These are phyloP conservation scores for Cudoniella acicularis DNA, from an alignment of 495 filamentous ascomycete genomes.

Conservation along the genomic window DNA sequence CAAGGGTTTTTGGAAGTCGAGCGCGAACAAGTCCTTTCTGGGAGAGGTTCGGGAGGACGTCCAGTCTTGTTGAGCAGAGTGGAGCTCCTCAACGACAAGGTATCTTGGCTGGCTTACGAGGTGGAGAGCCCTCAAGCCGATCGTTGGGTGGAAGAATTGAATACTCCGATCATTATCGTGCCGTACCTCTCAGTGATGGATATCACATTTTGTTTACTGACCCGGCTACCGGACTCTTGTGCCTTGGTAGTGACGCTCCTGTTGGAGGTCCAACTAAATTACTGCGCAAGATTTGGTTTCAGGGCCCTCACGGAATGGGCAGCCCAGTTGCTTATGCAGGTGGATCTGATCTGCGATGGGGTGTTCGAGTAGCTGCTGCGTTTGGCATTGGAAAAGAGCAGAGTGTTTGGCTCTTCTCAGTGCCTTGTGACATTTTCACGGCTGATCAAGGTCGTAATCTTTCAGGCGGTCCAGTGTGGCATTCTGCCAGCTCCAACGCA, in stretches of 20 bases:
- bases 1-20: slow-evolving; percentile 22
- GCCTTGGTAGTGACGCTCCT: slow-evolving; percentile 64
- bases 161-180: slow-evolving; percentile 59
- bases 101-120: background rate
- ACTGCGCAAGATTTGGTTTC: slow-evolving; percentile 42
- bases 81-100: background rate
- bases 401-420: slow-evolving; percentile 55
- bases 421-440: slow-evolving; percentile 59
- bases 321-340: slow-evolving; percentile 51
- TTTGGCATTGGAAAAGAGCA: slow-evolving; percentile 39
- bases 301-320: slow-evolving; percentile 29
- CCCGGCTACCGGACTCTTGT: slow-evolving; percentile 54
- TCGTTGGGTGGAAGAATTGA: slow-evolving; percentile 14
- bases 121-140: background rate
- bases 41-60: slow-evolving; percentile 6
- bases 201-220: slow-evolving; percentile 69
- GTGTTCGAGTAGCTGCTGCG: slow-evolving; percentile 58
- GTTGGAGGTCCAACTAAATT: slow-evolving; percentile 35
- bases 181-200: slow-evolving; percentile 66
- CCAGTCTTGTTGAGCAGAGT: background rate
- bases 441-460: slow-evolving; percentile 11
- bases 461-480: background rate
- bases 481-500: background rate
- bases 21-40: slow-evolving; percentile 19
- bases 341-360: slow-evolving; percentile 57